phyloP scores from a whole-genome alignment of 2,329 filamentous ascomycete genomes.

The Colletotrichum sp. region DNA sequence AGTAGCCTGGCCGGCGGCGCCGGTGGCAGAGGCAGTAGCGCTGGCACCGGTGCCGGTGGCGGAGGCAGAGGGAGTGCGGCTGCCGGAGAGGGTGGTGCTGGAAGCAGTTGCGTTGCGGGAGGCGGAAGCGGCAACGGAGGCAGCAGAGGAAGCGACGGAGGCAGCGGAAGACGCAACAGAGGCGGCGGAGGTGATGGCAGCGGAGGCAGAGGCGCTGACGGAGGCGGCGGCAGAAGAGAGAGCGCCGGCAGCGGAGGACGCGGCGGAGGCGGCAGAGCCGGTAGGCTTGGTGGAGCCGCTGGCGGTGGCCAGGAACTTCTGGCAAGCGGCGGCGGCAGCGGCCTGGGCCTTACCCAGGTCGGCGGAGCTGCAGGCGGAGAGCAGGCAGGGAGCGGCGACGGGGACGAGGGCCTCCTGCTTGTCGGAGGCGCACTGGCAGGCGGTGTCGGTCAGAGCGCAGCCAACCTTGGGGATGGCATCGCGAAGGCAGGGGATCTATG shows the following conservation, averaged over 20 bases:
- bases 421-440: slow-evolving; percentile 41
- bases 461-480: slow-evolving; percentile 38
- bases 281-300: neutral
- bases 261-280: neutral
- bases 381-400: slow-evolving; percentile 35
- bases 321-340: slow-evolving; percentile 31
- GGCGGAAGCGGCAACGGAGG: slow-evolving; percentile 16
- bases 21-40: neutral
- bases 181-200: slow-evolving; percentile 31
- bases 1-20: neutral
- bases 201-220: slow-evolving; percentile 24
- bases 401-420: slow-evolving; percentile 34
- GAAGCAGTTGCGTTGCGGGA: slow-evolving; percentile 2
- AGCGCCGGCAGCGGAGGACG: neutral
- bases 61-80: neutral
- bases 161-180: slow-evolving; percentile 23
- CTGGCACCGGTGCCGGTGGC: slow-evolving; percentile 2
- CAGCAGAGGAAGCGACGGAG: slow-evolving; percentile 1
- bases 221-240: neutral
- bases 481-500: slow-evolving; percentile 36
- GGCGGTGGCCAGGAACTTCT: slow-evolving; percentile 22
- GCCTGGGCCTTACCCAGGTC: slow-evolving; percentile 36
- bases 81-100: neutral
- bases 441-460: slow-evolving; percentile 39
- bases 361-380: slow-evolving; percentile 34